Conservation (phyloP, 495 filamentous ascomycete species). For the Hyaloscypha bicolor region DNA sequence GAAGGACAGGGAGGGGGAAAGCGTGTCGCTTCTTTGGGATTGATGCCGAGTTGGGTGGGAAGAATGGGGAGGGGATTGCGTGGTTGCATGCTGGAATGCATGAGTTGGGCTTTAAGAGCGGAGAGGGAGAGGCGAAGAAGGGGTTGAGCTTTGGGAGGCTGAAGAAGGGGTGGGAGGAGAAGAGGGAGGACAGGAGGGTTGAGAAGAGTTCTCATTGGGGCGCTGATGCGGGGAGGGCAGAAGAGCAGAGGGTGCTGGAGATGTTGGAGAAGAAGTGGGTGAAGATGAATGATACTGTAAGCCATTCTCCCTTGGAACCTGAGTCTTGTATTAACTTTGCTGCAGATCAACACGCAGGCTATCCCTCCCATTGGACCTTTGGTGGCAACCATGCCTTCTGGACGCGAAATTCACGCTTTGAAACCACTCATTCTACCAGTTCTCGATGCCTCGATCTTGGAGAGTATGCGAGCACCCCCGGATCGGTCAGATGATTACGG, state of each 20-base stretch:
- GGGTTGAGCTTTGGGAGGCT: slow-evolving; percentile 63
- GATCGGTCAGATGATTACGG: slow-evolving; percentile 54
- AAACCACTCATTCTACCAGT: slow-evolving; percentile 59
- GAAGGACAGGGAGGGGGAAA: slow-evolving; percentile 72
- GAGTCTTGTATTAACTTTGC: slow-evolving; percentile 7
- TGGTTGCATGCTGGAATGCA: slow-evolving; percentile 77
- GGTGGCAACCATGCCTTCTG: slow-evolving; percentile 77
- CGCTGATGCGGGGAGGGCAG: slow-evolving; percentile 76
- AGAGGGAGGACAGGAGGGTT: slow-evolving; percentile 65
- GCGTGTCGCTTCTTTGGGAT: slow-evolving; percentile 89
- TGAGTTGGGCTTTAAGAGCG: slow-evolving; percentile 60
- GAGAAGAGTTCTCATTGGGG: slow-evolving; percentile 76
- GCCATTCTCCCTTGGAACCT: slow-evolving; percentile 29
- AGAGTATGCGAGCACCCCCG: slow-evolving; percentile 50
- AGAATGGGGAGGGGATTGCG: slow-evolving; percentile 78
- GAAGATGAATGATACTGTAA: slow-evolving; percentile 89
- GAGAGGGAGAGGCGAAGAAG: slow-evolving; percentile 42
- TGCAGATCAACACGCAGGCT: slow-evolving; percentile 76
- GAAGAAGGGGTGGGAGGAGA: slow-evolving; percentile 71
- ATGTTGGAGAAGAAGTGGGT: slow-evolving; percentile 89
- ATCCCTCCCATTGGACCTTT: slow-evolving; percentile 72
- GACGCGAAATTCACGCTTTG: slow-evolving; percentile 78
- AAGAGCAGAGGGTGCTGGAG: slow-evolving; percentile 84
- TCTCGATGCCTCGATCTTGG: slow-evolving; percentile 58
- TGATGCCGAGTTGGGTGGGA: slow-evolving; percentile 79